Evolutionary conservation across 352 stramenopile genomes (phyloP).

Genomic region (Globisporangium yorkense): DNA sequence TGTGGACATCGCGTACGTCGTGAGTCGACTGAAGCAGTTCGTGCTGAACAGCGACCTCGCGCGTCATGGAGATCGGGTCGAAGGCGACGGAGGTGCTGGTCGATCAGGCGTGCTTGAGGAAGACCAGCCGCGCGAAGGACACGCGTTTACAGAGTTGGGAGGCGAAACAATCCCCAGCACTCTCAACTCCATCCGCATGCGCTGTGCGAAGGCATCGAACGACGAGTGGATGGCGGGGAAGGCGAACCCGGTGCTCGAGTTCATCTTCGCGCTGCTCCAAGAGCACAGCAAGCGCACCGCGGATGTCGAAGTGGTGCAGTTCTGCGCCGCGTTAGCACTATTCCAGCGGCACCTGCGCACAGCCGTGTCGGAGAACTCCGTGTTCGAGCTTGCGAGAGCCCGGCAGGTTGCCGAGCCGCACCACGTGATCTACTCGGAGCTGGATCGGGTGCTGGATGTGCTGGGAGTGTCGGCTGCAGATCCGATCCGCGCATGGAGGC

Average conservation of each 20-base stretch:
- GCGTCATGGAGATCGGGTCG: too few species aligned
- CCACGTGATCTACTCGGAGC: slow-evolving; percentile 4
- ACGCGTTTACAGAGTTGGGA: too few species aligned
- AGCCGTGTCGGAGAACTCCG: neutral
- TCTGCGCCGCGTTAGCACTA: neutral
- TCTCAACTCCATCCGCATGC: too few species aligned
- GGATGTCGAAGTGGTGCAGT: neutral
- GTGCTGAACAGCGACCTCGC: neutral
- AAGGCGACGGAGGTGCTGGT: too few species aligned
- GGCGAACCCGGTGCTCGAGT: neutral
- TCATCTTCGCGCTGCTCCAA: slow-evolving; percentile 1
- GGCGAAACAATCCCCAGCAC: slow-evolving; percentile 1
- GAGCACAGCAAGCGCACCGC: neutral
- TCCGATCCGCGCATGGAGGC: neutral
- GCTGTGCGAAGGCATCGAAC: neutral
- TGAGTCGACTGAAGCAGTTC: slow-evolving; percentile 3
- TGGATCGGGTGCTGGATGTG: slow-evolving; percentile 4
- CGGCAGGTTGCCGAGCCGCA: slow-evolving; percentile 2
- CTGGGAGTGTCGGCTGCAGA: neutral
- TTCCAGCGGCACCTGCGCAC: slow-evolving; percentile 1
- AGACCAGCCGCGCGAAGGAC: too few species aligned
- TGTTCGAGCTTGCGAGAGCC: too few species aligned
- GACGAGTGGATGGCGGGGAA: neutral
- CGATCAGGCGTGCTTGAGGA: too few species aligned
- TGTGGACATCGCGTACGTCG: slow-evolving; percentile 1